Evolutionary conservation across 768 basidiomycete species (phyloP), one percentile per base, ranked within the genome.

Genomic region (Leccinellum luteum): DNA sequence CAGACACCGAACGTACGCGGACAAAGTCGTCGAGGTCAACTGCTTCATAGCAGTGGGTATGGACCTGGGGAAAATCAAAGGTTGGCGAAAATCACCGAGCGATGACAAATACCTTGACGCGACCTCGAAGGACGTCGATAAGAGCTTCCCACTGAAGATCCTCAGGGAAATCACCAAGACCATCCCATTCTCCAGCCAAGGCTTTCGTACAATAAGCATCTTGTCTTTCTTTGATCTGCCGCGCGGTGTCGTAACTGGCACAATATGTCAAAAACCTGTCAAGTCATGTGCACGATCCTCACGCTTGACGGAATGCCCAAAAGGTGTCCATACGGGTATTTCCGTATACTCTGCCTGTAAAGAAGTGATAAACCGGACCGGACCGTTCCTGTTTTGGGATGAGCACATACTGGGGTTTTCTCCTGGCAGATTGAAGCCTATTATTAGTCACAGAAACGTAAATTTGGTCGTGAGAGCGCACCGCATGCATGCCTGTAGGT

Each of bases 51-150:
- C 78, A 80, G 60, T 82, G 81, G 17, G 70, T 65, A 55, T 72
- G 71, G 30, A 72, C 25, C 70, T 72, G n/a, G 27, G 21, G 30
- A 51, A 31, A 45, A n/a, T 25, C 53, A 50, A 31, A 34, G n/a
- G 14, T 62, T 32, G 58, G 35, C n/a, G 7, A 34, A 52, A 45
- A 25, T 27, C 50, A 47, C 6, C 41, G 10, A 27, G 17, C 4
- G 8, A 17, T 10, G 21, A 55, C 19, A 1, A 50, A n/a, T 61
- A 72, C 70, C 82, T 92, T 94, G 68, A 94, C 92, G 55, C 85
- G 86, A 8, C 94, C 94, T 41, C 94, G 81, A 49, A 94, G 78
- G 32, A 93, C 90, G 59, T 93, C 91, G 4, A 92, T 85, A 30
- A 94, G 74, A 56, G 84, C 81, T 64, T 93, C 89, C 85, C 85